Conservation (phyloP, 768 basidiomycete genomes). For the Trametes maxima region DNA sequence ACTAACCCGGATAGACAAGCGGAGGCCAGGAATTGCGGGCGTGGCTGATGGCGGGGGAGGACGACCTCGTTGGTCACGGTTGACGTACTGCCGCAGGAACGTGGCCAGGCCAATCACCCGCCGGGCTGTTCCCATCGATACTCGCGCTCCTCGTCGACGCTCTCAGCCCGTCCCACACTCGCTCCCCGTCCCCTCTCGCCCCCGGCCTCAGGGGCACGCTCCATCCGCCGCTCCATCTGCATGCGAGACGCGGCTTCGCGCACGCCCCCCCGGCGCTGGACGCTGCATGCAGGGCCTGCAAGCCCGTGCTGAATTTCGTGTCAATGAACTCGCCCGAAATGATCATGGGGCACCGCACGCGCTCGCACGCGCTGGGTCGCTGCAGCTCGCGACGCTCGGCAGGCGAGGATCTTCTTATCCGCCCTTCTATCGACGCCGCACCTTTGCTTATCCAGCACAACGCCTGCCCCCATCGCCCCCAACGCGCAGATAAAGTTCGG, state of each 20-base stretch:
- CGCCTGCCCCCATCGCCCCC: background rate
- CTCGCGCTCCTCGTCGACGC: background rate
- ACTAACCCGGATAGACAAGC: slow-evolving; percentile 19
- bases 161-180: background rate
- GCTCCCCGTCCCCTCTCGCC: background rate
- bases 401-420: slow-evolving; percentile 13
- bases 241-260: background rate
- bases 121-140: slow-evolving; percentile 17
- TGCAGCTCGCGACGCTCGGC: slow-evolving; percentile 13
- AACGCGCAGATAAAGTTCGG: background rate
- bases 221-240: background rate
- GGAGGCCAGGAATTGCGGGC: background rate
- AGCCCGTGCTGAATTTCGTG: background rate
- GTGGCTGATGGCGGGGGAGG: background rate
- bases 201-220: background rate
- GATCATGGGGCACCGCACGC: slow-evolving; percentile 11
- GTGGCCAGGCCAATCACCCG: slow-evolving; percentile 7
- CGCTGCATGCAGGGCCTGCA: background rate
- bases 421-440: slow-evolving; percentile 16
- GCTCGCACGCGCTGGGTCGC: slow-evolving; percentile 1
- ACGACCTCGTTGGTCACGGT: background rate
- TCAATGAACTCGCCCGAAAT: background rate
- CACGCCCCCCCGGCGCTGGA: background rate
- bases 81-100: slow-evolving; percentile 20
- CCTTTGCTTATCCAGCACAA: slow-evolving; percentile 7